Evolutionary conservation across 2,329 filamentous ascomycete species (phyloP).

Genomic region (Ceratocystis cacaofunesta): DNA sequence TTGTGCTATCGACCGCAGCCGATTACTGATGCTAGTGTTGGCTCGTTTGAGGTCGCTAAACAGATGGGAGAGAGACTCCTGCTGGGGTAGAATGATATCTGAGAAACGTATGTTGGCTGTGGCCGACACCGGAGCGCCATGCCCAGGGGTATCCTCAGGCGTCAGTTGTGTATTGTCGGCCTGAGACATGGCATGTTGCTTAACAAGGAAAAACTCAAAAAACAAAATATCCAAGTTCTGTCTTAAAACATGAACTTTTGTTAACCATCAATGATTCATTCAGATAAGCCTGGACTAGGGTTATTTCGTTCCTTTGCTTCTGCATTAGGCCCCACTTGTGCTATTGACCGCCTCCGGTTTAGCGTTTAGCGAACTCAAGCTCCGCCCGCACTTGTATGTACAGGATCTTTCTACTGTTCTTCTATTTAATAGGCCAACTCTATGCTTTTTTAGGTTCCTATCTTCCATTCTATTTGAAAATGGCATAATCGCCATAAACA

Average conservation of each 20-base stretch:
- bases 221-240: too few species aligned
- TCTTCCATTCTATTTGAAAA: background rate
- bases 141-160: too few species aligned
- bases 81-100: constrained; percentile 36
- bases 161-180: too few species aligned
- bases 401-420: background rate
- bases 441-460: background rate
- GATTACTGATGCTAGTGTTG: constrained; percentile 59
- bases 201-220: too few species aligned
- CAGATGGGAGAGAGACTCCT: constrained; percentile 52
- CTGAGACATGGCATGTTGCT: too few species aligned
- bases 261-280: too few species aligned
- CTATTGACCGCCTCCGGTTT: too few species aligned
- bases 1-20: constrained; percentile 59
- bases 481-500: background rate
- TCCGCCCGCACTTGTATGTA: background rate
- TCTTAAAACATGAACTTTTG: too few species aligned
- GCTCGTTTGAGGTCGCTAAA: constrained; percentile 55
- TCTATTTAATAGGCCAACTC: background rate
- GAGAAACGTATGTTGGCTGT: constrained; percentile 20
- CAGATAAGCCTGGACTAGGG: too few species aligned
- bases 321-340: too few species aligned
- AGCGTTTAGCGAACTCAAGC: too few species aligned
- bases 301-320: too few species aligned
- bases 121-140: background rate